Evolutionary conservation across 2,329 filamentous ascomycete genomes (phyloP), one percentile per base, ranked within the genome.

Genomic region (Alternaria sp.): DNA sequence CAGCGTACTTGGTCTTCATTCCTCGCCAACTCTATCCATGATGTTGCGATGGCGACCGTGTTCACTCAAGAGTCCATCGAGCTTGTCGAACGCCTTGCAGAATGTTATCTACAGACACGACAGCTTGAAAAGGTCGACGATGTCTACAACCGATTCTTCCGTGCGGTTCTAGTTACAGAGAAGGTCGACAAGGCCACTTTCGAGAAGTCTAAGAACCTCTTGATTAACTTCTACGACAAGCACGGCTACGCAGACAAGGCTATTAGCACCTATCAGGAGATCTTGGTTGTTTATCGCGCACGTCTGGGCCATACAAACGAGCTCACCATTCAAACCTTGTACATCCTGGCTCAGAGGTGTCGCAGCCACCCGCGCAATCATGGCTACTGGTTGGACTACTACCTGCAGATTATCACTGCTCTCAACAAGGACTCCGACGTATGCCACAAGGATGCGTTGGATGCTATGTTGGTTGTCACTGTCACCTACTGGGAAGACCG

Each of bases 1-100:
- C 75, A 77, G 37, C 73, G 75, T 5, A 77, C 80, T 3, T 84
- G 83, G 82, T 75, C 79, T 1, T 78, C 78, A 0, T 75, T 85
- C 54, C 79, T 84, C 45, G 75, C 79, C 11, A 72, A 73, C 17
- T 81, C 79, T 0, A 69, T 81, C 21, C 53, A 81, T 31, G 78
- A 82, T 56, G 79, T 84, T 1, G 72, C 73, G 1, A 72, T 83
- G 29, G 79, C 81, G 0, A 65, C 72, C 1, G 75, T 75, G 1
- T 77, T 82, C 58, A 70, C 79, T 1, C 78, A 83, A n/a, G 77
- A 80, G 58, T 80, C 77, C 6, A 74, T 85, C 4, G 74, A 80
- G 13, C 73, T 84, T 2, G 81, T 82, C 3, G 78, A 82, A 55
- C 75, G 75, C 2, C 75, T 85, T 17, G 79, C 78, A 0, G 72